Conservation (phyloP, 768 basidiomycete genomes). For the Mycena rebaudengoi region DNA sequence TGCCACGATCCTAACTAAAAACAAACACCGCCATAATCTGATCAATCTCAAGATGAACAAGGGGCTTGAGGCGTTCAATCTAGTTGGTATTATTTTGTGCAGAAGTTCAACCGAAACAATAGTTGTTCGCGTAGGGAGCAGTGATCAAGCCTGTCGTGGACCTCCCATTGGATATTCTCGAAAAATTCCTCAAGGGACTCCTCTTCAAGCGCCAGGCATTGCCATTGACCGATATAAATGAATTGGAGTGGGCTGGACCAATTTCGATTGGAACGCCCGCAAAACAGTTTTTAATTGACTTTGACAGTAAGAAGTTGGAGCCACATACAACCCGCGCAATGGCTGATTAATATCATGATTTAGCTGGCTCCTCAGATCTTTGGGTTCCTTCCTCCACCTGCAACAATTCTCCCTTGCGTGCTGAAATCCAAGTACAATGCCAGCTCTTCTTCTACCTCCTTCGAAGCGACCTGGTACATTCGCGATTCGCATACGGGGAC, state of each 20-base stretch:
- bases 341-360: background rate
- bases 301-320: constrained; percentile 52
- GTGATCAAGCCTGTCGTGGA: constrained; percentile 37
- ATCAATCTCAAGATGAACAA: constrained; percentile 44
- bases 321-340: too few relatives aligned
- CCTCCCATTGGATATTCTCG: constrained; percentile 22
- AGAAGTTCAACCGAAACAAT: background rate
- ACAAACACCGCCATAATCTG: constrained; percentile 49
- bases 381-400: constrained; percentile 44
- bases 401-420: constrained; percentile 34
- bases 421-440: constrained; percentile 41
- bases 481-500: constrained; percentile 54
- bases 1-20: constrained; percentile 25
- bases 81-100: background rate
- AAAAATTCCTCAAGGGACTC: constrained; percentile 12
- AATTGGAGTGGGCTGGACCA: constrained; percentile 48
- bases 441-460: constrained; percentile 38
- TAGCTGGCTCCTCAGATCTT: constrained; percentile 21
- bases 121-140: constrained; percentile 29
- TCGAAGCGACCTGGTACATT: constrained; percentile 39
- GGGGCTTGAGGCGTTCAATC: constrained; percentile 28
- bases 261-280: constrained; percentile 49
- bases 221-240: constrained; percentile 42
- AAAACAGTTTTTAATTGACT: constrained; percentile 48
- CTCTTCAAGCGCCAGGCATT: constrained; percentile 43